Evolutionary conservation across 148 eudicot species (phyloP).

Genomic region (Drosera capensis): DNA sequence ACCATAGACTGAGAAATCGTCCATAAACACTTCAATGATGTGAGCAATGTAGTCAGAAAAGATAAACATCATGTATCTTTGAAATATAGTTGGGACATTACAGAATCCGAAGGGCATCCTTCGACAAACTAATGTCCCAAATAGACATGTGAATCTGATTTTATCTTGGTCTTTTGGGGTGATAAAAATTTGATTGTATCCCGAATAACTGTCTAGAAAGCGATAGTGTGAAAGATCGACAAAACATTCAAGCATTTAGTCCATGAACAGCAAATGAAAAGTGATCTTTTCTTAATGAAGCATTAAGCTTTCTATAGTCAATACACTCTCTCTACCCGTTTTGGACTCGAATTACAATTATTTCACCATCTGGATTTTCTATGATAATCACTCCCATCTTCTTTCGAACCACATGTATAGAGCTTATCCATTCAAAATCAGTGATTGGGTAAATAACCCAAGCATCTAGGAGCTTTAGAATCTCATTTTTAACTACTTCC

Average conservation of each 20-base stretch:
- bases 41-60: slow-evolving; percentile 4
- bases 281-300: slow-evolving; percentile 2
- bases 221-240: no score
- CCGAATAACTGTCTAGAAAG: no score
- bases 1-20: slow-evolving; percentile 3
- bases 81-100: not conserved
- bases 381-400: slow-evolving; percentile 3
- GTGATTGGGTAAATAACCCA: slow-evolving; percentile 6
- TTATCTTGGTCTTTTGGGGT: slow-evolving; percentile 5
- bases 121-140: not conserved
- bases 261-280: slow-evolving; percentile 3
- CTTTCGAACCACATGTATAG: not conserved
- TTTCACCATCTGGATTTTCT: not conserved
- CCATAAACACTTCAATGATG: no score
- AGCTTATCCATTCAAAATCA: not conserved
- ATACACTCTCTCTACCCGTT: slow-evolving; percentile 8
- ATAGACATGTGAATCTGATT: not conserved
- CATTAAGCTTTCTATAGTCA: slow-evolving; percentile 3
- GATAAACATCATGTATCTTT: slow-evolving; percentile 6
- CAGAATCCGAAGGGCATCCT: no score
- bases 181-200: slow-evolving; percentile 1
- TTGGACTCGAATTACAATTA: not conserved
- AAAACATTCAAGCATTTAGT: not conserved
- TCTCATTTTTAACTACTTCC: slow-evolving; percentile 5
- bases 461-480: not conserved